Evolutionary conservation across 495 filamentous ascomycete species (phyloP), one percentile per base, ranked within the genome.

Genomic region (Aspergillus incahuasiensis): DNA sequence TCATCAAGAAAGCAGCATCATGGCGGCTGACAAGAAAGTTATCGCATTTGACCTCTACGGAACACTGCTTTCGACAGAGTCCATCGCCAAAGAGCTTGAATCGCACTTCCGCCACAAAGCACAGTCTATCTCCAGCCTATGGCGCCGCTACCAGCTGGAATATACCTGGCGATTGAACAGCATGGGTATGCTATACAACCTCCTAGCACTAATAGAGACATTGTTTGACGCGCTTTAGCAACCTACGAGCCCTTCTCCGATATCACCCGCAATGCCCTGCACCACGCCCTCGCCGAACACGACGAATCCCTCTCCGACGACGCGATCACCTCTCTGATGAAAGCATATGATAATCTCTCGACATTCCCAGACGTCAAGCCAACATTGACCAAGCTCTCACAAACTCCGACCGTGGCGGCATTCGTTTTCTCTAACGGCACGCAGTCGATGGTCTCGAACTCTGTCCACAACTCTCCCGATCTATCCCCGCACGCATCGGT

Each of bases 391-490:
- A 57, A 66, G 15, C 58, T 85, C 16, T 44, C 79, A 1, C 57
- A 70, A 11, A 63, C 69, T 35, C 59, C 69, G 2, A 48, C 52
- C 18, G 56, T 86, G 16, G 70, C 75, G 12, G 65, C 86, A 1
- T 84, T 87, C 47, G 69, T 91, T 19, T 95, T 94, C 69, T 87
- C 87, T 11, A 95, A 92, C 59, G 89, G 89, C 21, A 84, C 82
- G 0, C 66, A 75, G 3, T 58, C 65, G 1, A 90, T 90, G 86
- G 74, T 92, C 8, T 71, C 73, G 1, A 78, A 78, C 21, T 86
- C 84, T 21, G 68, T 91, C 0, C 62, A 69, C 9, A 68, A 72
- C 6, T 87, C 85, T 0, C 70, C 76, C 8, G 78, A 80, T 21
- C 72, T 89, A 0, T 74, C 78, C 0, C 75, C 76, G 3, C 74